Conservation (phyloP, 2,329 filamentous ascomycete species). For the Xylaria hypoxylon region DNA sequence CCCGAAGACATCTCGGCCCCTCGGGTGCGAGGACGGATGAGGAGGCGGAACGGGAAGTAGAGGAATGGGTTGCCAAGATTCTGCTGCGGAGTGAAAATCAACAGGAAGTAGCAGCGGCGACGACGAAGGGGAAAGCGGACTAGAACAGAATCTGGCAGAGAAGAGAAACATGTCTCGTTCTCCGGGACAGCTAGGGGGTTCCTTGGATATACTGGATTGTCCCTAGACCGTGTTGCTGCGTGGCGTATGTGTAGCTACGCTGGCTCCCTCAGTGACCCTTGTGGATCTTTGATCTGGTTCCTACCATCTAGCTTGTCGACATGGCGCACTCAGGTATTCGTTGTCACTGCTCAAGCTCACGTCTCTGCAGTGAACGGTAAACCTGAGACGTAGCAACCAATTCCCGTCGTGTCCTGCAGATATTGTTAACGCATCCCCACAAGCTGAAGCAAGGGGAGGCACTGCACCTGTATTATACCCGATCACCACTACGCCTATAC, state of each 20-base stretch:
- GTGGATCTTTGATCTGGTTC: not conserved
- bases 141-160: constrained; percentile 1
- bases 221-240: not conserved
- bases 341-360: not conserved
- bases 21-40: constrained; percentile 54
- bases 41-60: constrained; percentile 70
- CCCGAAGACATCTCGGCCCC: constrained; percentile 57
- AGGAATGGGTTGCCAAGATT: constrained; percentile 70
- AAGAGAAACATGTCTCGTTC: constrained; percentile 14
- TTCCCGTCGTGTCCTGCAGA: constrained; percentile 2
- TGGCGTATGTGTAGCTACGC: constrained; percentile 7
- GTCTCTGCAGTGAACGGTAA: not conserved
- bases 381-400: not conserved
- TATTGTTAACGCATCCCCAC: constrained; percentile 10
- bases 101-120: constrained; percentile 26
- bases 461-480: constrained; percentile 15
- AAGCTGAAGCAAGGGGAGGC: constrained; percentile 14
- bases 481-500: constrained; percentile 7
- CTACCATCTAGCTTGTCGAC: not conserved
- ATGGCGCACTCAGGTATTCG: not conserved
- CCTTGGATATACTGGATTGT: not conserved
- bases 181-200: not conserved
- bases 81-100: constrained; percentile 62
- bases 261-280: not conserved
- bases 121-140: constrained; percentile 7